phyloP scores from a whole-genome alignment of 2,329 filamentous ascomycete species.

The Coccinonectria pachysandricola region DNA sequence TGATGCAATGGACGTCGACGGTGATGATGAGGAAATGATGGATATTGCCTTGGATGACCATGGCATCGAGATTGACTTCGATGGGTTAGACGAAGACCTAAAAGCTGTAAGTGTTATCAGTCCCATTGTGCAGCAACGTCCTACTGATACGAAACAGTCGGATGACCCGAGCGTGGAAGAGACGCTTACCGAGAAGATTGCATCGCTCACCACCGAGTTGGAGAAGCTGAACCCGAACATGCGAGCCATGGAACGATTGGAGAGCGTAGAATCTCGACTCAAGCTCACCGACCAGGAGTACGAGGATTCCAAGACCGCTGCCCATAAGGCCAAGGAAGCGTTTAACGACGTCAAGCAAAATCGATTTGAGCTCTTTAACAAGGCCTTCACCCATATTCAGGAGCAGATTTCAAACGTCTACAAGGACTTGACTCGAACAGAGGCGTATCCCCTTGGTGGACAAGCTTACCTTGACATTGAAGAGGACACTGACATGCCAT shows the following conservation, averaged over 20 bases:
- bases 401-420: conserved; percentile 92
- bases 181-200: conserved; percentile 67
- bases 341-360: conserved; percentile 75
- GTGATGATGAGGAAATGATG: conserved; percentile 48
- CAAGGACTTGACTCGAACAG: conserved; percentile 83
- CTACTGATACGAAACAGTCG: conserved; percentile 38
- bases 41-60: conserved; percentile 70
- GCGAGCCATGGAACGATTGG: conserved; percentile 84
- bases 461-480: conserved; percentile 80
- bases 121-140: neutral
- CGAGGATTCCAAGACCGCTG: conserved; percentile 67
- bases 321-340: conserved; percentile 65
- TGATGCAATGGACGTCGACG: conserved; percentile 88
- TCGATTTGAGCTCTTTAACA: conserved; percentile 86
- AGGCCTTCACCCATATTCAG: conserved; percentile 88
- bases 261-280: conserved; percentile 73
- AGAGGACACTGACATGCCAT: conserved; percentile 93
- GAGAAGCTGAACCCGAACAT: conserved; percentile 96
- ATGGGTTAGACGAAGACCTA: conserved; percentile 69
- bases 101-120: conserved; percentile 50
- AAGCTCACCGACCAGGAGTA: conserved; percentile 82
- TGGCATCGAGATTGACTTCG: conserved; percentile 84
- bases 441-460: conserved; percentile 88
- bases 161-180: conserved; percentile 63
- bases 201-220: conserved; percentile 62